Evolutionary conservation across 169 alveolate genomes (phyloP).

Genomic region (Plasmodium coatneyi): DNA sequence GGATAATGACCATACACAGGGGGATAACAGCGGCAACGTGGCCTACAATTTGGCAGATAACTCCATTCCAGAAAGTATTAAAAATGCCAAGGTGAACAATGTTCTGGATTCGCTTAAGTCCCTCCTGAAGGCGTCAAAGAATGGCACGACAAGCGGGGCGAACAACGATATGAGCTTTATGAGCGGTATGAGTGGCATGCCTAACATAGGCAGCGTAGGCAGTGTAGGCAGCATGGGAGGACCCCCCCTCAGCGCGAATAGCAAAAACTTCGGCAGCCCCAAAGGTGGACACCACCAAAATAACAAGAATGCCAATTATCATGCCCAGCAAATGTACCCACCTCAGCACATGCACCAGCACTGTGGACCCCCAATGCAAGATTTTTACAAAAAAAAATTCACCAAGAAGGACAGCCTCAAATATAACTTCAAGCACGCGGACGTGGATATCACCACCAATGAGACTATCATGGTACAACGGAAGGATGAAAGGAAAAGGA

Average conservation of each 20-base stretch:
- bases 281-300: constrained; percentile 3
- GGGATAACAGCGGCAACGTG: background rate
- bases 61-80: constrained; percentile 36
- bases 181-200: background rate
- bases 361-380: constrained; percentile 8
- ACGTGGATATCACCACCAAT: constrained; percentile 50
- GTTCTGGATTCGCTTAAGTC: constrained; percentile 68
- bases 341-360: background rate
- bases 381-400: constrained; percentile 35
- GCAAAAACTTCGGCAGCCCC: background rate
- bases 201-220: background rate
- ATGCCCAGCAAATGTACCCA: constrained; percentile 26
- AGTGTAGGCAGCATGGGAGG: background rate
- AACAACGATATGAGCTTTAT: background rate
- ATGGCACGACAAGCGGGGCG: background rate
- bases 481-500: constrained; percentile 1
- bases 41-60: background rate
- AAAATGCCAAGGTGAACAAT: constrained; percentile 63
- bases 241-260: background rate
- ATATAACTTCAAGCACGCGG: constrained; percentile 9
- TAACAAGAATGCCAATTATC: constrained; percentile 17
- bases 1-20: constrained; percentile 24
- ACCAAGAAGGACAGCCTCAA: constrained; percentile 17
- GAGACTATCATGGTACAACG: constrained; percentile 36
- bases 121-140: constrained; percentile 45